phyloP scores from a whole-genome alignment of 2,329 filamentous ascomycete genomes.

The Fusarium paranaense region DNA sequence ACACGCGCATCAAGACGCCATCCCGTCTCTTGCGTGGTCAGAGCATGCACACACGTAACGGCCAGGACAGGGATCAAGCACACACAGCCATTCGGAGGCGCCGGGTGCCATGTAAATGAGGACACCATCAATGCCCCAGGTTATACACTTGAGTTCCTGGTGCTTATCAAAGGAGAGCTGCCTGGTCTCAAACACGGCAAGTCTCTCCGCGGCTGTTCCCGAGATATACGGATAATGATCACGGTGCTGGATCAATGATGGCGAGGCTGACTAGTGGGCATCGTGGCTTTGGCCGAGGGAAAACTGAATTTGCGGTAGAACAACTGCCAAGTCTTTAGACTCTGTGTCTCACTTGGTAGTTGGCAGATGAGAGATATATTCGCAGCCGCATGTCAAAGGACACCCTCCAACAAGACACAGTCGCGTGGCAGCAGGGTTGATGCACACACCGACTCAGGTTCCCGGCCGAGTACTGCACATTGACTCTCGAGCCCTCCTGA shows the following conservation, averaged over 20 bases:
- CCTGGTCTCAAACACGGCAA: neutral
- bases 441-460: constrained; percentile 2
- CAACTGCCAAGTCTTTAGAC: neutral
- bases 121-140: neutral
- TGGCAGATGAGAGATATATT: neutral
- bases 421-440: constrained; percentile 8
- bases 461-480: neutral
- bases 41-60: neutral
- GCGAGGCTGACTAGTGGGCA: neutral
- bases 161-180: neutral
- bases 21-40: neutral
- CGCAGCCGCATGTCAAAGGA: neutral
- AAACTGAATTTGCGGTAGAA: neutral
- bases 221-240: neutral
- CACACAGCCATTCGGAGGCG: neutral
- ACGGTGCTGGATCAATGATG: neutral
- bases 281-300: neutral
- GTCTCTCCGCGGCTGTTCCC: neutral
- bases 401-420: neutral
- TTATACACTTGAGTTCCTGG: neutral
- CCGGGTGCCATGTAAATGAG: constrained; percentile 9
- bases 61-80: neutral
- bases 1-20: neutral
- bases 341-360: neutral
- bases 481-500: neutral